Evolutionary conservation across 257 asterid species (phyloP).

Genomic region (Nicotiana sylvestris): DNA sequence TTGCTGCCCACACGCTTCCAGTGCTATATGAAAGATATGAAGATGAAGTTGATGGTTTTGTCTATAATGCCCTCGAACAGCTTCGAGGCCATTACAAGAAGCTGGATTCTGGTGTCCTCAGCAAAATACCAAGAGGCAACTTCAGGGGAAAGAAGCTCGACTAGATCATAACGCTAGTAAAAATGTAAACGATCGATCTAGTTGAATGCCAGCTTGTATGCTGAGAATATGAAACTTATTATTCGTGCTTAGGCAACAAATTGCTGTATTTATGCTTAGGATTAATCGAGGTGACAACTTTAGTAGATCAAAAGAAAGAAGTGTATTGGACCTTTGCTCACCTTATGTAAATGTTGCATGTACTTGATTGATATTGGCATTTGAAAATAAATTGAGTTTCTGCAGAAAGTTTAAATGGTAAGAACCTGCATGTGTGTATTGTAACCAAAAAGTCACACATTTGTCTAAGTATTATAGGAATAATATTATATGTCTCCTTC

Average conservation of each 20-base stretch:
- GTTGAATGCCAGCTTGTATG: not conserved
- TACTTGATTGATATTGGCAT: not conserved
- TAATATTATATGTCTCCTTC: no score
- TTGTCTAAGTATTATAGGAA: no score
- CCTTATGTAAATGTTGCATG: not conserved
- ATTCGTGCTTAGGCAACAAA: not conserved
- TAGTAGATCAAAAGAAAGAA: not conserved
- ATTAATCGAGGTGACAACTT: not conserved
- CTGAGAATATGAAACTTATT: not conserved
- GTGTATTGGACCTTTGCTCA: not conserved
- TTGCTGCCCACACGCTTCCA: slow-evolving; percentile 84
- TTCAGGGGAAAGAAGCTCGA: slow-evolving; percentile 50
- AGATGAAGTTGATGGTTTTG: slow-evolving; percentile 65
- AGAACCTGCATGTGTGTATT: no score
- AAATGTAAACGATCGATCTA: not conserved
- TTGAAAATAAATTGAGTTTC: slow-evolving; percentile 1
- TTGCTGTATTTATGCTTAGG: not conserved
- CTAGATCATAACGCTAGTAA: slow-evolving; percentile 15
- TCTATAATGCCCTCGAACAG: slow-evolving; percentile 38
- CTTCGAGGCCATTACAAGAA: slow-evolving; percentile 56
- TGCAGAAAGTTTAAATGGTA: not conserved
- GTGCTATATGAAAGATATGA: slow-evolving; percentile 74
- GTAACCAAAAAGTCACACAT: no score
- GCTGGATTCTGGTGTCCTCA: slow-evolving; percentile 57
- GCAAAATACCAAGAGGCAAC: slow-evolving; percentile 49